phyloP scores from a whole-genome alignment of 768 basidiomycete species.

The Termitomyces eurrhizus region DNA sequence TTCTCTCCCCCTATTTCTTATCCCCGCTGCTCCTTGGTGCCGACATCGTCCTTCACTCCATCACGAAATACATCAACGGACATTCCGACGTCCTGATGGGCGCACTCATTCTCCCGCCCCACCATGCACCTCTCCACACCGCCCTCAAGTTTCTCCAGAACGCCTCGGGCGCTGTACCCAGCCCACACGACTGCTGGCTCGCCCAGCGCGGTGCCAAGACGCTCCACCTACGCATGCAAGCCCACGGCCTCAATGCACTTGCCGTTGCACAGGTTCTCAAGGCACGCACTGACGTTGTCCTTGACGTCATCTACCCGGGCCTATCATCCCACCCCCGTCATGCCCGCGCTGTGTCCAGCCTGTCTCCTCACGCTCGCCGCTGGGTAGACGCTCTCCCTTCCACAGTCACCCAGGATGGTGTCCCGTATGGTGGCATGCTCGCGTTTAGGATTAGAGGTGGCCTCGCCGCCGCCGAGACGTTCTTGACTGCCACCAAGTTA shows the following conservation, averaged over 20 bases:
- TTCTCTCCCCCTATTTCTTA: slow-evolving; percentile 88
- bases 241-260: slow-evolving; percentile 83
- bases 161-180: slow-evolving; percentile 80
- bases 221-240: slow-evolving; percentile 80
- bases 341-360: slow-evolving; percentile 54
- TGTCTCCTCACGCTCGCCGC: slow-evolving; percentile 65
- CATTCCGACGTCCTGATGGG: slow-evolving; percentile 95
- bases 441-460: slow-evolving; percentile 70
- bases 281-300: slow-evolving; percentile 56
- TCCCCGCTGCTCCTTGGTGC: slow-evolving; percentile 84
- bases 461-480: slow-evolving; percentile 51
- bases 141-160: slow-evolving; percentile 87
- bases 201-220: slow-evolving; percentile 91
- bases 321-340: slow-evolving; percentile 64
- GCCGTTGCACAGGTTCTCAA: slow-evolving; percentile 63
- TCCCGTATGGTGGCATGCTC: slow-evolving; percentile 92
- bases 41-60: slow-evolving; percentile 78
- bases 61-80: slow-evolving; percentile 92
- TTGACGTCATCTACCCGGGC: slow-evolving; percentile 83
- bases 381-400: slow-evolving; percentile 47
- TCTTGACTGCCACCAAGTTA: slow-evolving; percentile 60
- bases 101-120: slow-evolving; percentile 64
- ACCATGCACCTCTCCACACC: slow-evolving; percentile 42
- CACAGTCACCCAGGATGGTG: slow-evolving; percentile 37
- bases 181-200: slow-evolving; percentile 86